Evolutionary conservation across 2,329 filamentous ascomycete genomes (phyloP).

Genomic region (Penicillium brevicompactum): DNA sequence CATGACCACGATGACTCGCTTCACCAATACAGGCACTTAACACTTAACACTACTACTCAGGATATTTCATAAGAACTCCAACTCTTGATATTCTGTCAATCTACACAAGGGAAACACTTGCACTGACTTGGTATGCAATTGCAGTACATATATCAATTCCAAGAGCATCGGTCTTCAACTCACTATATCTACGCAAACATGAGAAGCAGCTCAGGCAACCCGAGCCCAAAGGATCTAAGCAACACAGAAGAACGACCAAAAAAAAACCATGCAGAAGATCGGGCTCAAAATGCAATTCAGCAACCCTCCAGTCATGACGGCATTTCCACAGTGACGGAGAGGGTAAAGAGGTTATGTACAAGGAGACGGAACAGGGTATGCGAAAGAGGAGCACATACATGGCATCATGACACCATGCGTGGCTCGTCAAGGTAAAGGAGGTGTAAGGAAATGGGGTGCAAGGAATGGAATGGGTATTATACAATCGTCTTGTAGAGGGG

Average conservation of each 20-base stretch:
- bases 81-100: too few species aligned
- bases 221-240: neutral
- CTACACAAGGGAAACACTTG: too few species aligned
- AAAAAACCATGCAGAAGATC: neutral
- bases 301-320: conserved; percentile 21
- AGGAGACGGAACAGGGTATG: conserved; percentile 24
- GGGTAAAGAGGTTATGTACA: conserved; percentile 32
- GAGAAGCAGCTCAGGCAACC: neutral
- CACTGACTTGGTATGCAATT: too few species aligned
- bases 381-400: conserved; percentile 11
- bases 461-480: conserved; percentile 23
- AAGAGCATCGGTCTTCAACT: neutral
- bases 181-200: neutral
- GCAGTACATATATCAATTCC: neutral
- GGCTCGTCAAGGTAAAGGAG: conserved; percentile 19
- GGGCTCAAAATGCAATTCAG: conserved; percentile 23
- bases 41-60: neutral
- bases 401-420: conserved; percentile 29
- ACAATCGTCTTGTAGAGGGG: conserved; percentile 22
- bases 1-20: neutral
- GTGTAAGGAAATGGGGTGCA: conserved; percentile 7
- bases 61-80: too few species aligned
- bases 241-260: neutral
- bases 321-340: conserved; percentile 15
- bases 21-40: neutral